Percentiles rank a stretch among this genome's conserved stretches.
These are phyloP conservation scores for Cercospora sojina DNA, from an alignment of 2,329 filamentous ascomycete genomes.

Conservation along the genomic window DNA sequence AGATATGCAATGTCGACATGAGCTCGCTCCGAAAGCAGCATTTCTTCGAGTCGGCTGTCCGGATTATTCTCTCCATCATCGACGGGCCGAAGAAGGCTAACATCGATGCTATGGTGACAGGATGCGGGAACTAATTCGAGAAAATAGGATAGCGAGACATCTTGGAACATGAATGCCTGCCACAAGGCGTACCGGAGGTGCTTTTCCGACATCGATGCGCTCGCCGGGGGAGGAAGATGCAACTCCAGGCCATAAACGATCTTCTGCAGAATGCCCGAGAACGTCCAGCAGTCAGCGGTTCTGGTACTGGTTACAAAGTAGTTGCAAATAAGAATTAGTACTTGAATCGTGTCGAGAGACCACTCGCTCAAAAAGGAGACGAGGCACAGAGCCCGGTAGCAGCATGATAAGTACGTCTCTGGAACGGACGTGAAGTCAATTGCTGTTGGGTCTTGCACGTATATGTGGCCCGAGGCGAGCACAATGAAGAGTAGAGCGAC, in stretches of 20 bases:
- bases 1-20: background rate
- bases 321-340: constrained; percentile 76
- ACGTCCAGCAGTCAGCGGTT: constrained; percentile 77
- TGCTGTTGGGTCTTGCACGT: background rate
- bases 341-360: constrained; percentile 59
- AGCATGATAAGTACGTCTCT: background rate
- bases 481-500: background rate
- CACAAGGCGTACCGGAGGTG: constrained; percentile 75
- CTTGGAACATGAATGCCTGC: constrained; percentile 76
- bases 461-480: background rate
- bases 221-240: constrained; percentile 73
- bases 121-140: constrained; percentile 50
- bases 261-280: constrained; percentile 71
- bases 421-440: background rate
- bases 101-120: background rate
- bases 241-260: constrained; percentile 79
- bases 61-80: background rate
- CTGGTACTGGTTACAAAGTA: constrained; percentile 84
- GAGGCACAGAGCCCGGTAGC: background rate
- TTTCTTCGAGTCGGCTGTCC: background rate
- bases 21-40: background rate
- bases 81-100: background rate
- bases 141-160: constrained; percentile 75
- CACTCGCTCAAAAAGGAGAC: background rate
- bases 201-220: constrained; percentile 57